Base-by-base conservation (phyloP, 192 early-diverging fungal genomes). In the Coemansia sp. region DNA sequence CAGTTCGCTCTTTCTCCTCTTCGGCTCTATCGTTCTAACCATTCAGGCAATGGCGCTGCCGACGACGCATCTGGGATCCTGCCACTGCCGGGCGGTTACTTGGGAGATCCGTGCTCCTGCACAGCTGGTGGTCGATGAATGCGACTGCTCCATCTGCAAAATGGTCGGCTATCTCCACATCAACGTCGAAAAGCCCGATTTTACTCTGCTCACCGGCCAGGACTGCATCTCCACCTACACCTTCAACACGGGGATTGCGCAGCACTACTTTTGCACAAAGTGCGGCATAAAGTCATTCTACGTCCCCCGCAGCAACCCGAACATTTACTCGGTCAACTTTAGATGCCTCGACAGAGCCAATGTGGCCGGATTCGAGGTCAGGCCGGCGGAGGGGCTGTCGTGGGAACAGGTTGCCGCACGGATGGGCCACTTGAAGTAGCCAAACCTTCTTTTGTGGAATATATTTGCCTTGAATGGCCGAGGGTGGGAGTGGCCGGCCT, bases 271-370 rank as follows among this genome's bases (percentile, higher is more conserved):
- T 39, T 81, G 79, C 55, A 59, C 59, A 19, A 71, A 55, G 1
- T 81, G 79, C 49, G 79, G 79, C 0, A 58, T 81, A 17, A 49
- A 62, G 56, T 61, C 70, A 2, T 78, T 55, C 49, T 81, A 81
- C 26, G 46, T 81, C 6, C 79, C 79, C 1, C 57, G 79, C 12
- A 72, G 68, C 53, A 78, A 81, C 43, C 79, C 79, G 6, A 75
- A 81, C 41, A 70, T 67, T 8, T 70, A 48, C 41, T 71, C 75
- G 12, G 53, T 78, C 41, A 81, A 71, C 41, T 67, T 67, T 31
- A 44, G 63, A n/a, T 77, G 71, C 44, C 45, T 81, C 8, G 63
- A 70, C 17, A 17, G 46, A n/a, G 22, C 45, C 8, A 63, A 67
- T n/a, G 60, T 70, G 9, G 15, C 30, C 5, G 67, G 45, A 10